A percentile compares a stretch with the other conserved stretches of the same genome.
phyloP scores from a whole-genome alignment of 2,329 filamentous ascomycete genomes.

The Arthrobotrys iridis region DNA sequence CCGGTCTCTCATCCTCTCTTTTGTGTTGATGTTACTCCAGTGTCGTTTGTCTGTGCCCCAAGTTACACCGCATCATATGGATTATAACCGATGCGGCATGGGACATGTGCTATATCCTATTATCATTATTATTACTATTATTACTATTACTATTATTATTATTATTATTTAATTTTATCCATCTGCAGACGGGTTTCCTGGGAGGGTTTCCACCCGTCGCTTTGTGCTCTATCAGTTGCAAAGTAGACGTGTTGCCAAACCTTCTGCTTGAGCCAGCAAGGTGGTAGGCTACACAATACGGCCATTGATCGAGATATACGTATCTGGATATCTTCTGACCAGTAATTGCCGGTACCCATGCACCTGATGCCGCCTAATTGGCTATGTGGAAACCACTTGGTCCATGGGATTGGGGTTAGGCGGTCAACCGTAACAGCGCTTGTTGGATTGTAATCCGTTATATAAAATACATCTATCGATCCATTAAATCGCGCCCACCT shows the following conservation, averaged over 20 bases:
- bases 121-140: background rate
- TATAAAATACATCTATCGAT: background rate
- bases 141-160: background rate
- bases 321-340: background rate
- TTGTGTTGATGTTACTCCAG: background rate
- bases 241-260: background rate
- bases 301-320: background rate
- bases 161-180: background rate
- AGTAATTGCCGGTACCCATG: background rate
- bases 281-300: background rate
- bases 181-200: background rate
- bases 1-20: background rate
- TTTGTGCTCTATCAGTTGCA: background rate
- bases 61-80: constrained; percentile 1
- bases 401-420: too few species aligned
- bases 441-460: background rate
- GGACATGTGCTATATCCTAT: background rate
- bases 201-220: background rate
- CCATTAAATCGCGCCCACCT: background rate
- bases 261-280: background rate
- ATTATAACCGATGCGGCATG: background rate
- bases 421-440: too few species aligned
- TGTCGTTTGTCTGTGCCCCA: background rate
- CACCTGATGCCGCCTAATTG: background rate
- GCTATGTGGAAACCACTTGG: too few species aligned